These are phyloP conservation scores for Gaeumannomyces sp. DNA, from an alignment of 2,329 filamentous ascomycete genomes.

Conservation along the genomic window DNA sequence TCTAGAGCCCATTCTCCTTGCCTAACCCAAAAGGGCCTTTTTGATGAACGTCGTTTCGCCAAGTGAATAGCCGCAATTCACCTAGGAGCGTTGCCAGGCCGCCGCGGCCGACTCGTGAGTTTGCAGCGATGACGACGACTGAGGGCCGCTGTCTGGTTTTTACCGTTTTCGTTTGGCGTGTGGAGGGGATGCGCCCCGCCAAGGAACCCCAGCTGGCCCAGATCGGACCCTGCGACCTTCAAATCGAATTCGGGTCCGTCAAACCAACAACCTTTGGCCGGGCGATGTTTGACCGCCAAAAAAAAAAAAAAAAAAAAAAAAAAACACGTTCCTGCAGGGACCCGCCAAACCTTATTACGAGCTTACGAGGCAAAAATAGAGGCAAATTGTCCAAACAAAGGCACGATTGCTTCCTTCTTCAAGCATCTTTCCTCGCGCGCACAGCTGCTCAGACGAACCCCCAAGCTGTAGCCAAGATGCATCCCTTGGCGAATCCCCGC, in stretches of 20 bases:
- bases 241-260: not conserved
- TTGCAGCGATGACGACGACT: not conserved
- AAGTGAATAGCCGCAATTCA: not conserved
- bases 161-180: not conserved
- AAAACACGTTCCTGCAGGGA: not conserved
- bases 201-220: not conserved
- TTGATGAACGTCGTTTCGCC: not conserved
- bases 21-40: not conserved
- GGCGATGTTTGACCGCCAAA: too few relatives aligned
- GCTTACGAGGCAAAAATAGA: too few relatives aligned
- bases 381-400: too few relatives aligned
- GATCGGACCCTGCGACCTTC: not conserved
- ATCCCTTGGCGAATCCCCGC: too few relatives aligned
- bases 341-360: not conserved
- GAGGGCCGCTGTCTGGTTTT: not conserved
- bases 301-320: too few relatives aligned
- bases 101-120: not conserved
- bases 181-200: not conserved
- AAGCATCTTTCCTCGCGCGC: too few relatives aligned
- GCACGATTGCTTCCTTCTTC: too few relatives aligned
- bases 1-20: not conserved
- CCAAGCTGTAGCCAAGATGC: too few relatives aligned
- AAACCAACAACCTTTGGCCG: not conserved
- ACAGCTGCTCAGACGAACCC: too few relatives aligned
- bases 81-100: not conserved